Conservation (phyloP, 306 rosid genomes). For the Castanopsis chinensis region DNA sequence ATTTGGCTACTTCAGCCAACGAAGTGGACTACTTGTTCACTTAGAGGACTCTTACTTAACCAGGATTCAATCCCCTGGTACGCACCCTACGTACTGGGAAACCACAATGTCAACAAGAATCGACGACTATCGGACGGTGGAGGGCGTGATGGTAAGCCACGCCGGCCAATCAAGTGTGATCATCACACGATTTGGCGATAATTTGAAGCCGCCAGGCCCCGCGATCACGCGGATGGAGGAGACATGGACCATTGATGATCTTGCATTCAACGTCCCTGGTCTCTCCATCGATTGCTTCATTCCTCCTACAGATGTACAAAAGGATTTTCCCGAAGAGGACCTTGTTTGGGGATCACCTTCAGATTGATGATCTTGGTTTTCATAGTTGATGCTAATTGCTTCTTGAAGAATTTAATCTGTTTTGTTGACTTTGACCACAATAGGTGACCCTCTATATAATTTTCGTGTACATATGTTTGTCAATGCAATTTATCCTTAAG, state of each 20-base stretch:
- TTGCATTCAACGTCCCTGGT: conserved; percentile 83
- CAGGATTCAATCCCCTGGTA: conserved; percentile 84
- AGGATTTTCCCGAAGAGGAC: conserved; percentile 36
- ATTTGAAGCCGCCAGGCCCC: conserved; percentile 57
- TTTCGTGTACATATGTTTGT: neutral
- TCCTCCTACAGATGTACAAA: conserved; percentile 72
- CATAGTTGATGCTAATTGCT: neutral
- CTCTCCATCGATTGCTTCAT: conserved; percentile 84
- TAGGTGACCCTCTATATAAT: neutral
- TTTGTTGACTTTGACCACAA: neutral
- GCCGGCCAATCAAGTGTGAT: conserved; percentile 61
- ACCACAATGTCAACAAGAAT: conserved; percentile 83
- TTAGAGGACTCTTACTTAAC: conserved; percentile 86
- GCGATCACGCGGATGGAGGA: conserved; percentile 73
- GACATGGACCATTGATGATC: conserved; percentile 80
- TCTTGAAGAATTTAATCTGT: neutral
- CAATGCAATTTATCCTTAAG: neutral
- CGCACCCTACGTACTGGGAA: conserved; percentile 86
- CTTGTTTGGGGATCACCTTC: conserved; percentile 58
- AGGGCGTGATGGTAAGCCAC: conserved; percentile 83
- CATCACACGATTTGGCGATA: conserved; percentile 81
- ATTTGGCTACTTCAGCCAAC: conserved; percentile 89
- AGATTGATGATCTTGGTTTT: conserved; percentile 25
- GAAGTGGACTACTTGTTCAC: conserved; percentile 67
- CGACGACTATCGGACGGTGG: conserved; percentile 65